phyloP scores from a whole-genome alignment of 192 early-diverging fungal species.

The Linnemannia hyalina region DNA sequence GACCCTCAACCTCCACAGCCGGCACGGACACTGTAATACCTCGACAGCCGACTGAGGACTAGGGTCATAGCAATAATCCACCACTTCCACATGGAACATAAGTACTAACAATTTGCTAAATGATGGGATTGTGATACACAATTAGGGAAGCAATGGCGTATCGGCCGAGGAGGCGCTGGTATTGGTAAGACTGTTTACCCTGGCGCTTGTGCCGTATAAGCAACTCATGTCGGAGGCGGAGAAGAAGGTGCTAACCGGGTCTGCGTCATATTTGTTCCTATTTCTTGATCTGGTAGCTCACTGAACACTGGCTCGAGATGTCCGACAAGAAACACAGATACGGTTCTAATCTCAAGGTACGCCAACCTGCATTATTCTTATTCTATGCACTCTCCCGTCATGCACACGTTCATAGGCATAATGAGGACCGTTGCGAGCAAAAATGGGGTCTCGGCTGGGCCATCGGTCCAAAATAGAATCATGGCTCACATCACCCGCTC shows the following conservation, averaged over 20 bases:
- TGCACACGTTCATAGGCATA: not conserved
- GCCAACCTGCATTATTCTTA: not conserved
- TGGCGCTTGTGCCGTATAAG: not conserved
- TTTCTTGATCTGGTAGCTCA: constrained; percentile 17
- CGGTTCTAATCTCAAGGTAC: constrained; percentile 59
- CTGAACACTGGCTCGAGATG: constrained; percentile 61
- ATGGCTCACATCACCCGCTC: not conserved
- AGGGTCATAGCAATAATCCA: not conserved
- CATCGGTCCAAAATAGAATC: not conserved
- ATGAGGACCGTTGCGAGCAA: not conserved
- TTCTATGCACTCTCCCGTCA: too few relatives aligned
- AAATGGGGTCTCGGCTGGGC: too few relatives aligned
- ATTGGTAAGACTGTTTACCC: constrained; percentile 19
- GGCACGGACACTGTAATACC: not conserved
- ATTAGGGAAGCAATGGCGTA: constrained; percentile 30
- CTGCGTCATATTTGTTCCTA: not conserved
- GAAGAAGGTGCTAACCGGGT: not conserved
- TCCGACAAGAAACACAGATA: constrained; percentile 58
- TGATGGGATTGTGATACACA: not conserved
- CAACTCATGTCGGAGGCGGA: not conserved
- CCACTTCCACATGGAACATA: too few relatives aligned
- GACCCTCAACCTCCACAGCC: not conserved
- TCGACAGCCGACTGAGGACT: not conserved
- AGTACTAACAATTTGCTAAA: too few relatives aligned
- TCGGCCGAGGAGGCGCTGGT: constrained; percentile 37